Evolutionary conservation across 805 yeast genomes (phyloP).

Genomic region (Schwanniomyces pseudopolymorphus): DNA sequence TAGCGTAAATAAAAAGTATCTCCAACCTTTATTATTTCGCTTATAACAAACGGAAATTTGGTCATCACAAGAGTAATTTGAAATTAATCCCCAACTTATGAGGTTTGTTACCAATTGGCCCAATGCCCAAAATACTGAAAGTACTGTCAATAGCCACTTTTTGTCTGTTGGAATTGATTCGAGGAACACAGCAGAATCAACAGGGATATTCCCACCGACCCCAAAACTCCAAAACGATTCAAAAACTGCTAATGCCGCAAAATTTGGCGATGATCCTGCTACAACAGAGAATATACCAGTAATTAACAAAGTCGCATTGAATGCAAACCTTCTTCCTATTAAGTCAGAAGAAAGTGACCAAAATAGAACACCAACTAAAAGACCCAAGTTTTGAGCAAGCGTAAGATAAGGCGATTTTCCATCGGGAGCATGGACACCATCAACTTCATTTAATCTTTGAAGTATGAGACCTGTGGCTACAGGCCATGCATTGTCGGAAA

Average conservation of each 20-base stretch:
- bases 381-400: constrained; percentile 44
- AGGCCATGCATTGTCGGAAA: constrained; percentile 46
- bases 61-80: constrained; percentile 45
- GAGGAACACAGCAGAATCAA: constrained; percentile 29
- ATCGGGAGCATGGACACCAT: constrained; percentile 37
- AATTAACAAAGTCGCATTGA: constrained; percentile 26
- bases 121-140: constrained; percentile 62
- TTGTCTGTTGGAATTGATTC: constrained; percentile 26
- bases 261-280: constrained; percentile 30
- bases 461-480: constrained; percentile 33
- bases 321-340: constrained; percentile 31
- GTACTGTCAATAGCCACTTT: constrained; percentile 27
- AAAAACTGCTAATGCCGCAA: constrained; percentile 27
- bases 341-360: constrained; percentile 32
- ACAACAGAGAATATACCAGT: constrained; percentile 25
- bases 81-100: constrained; percentile 56
- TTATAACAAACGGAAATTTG: constrained; percentile 40
- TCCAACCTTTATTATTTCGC: constrained; percentile 58
- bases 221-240: constrained; percentile 28
- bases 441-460: constrained; percentile 27
- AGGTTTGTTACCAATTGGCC: constrained; percentile 57
- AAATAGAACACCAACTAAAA: constrained; percentile 27
- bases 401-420: constrained; percentile 36
- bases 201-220: constrained; percentile 33
- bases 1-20: constrained; percentile 53